Conservation (phyloP, 257 asterid genomes). For the Nicotiana obtusifolia region DNA sequence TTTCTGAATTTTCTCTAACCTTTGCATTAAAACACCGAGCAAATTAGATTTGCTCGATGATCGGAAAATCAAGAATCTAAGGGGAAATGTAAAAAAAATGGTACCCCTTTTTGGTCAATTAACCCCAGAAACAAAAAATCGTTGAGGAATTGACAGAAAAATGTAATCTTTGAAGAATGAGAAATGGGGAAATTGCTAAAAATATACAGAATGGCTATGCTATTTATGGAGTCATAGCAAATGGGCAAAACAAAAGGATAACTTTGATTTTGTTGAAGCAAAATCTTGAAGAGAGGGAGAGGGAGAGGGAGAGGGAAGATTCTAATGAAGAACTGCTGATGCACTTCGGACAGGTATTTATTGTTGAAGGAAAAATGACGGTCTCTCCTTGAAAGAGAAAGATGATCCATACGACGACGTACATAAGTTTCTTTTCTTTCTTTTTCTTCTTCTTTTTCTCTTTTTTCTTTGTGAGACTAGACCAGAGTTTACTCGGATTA, state of each 20-base stretch:
- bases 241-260: neutral
- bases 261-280: neutral
- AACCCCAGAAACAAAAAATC: neutral
- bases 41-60: neutral
- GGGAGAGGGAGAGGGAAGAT: neutral
- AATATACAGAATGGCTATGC: neutral
- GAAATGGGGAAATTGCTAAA: neutral
- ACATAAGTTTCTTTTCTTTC: neutral
- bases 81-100: neutral
- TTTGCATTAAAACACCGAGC: slow-evolving; percentile 12
- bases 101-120: neutral
- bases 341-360: neutral
- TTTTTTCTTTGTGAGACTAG: neutral
- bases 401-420: neutral
- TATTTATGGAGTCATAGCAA: neutral
- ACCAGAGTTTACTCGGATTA: no score
- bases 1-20: neutral
- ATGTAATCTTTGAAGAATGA: neutral
- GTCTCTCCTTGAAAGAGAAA: neutral
- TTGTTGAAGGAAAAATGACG: neutral
- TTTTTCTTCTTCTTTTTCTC: neutral
- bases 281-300: neutral
- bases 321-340: neutral
- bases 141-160: neutral
- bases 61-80: neutral